Evolutionary conservation across 1,139 yeast genomes (phyloP).

Genomic region (Pneumocystis murina): DNA sequence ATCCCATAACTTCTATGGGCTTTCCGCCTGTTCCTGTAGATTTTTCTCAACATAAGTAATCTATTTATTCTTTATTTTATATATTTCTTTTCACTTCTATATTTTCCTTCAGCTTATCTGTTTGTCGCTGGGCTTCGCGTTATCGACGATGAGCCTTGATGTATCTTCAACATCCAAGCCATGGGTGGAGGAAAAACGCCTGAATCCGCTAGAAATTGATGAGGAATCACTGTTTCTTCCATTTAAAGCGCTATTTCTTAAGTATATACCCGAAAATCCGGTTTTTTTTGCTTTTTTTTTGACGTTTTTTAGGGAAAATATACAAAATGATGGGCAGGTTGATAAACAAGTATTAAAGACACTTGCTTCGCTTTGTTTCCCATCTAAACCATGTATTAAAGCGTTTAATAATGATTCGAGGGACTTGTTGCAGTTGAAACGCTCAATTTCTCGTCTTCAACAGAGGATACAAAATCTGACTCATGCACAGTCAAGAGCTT

Average conservation of each 20-base stretch:
- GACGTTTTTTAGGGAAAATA: neutral
- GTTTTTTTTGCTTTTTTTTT: neutral
- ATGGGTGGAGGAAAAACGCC: neutral
- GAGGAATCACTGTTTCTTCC: neutral
- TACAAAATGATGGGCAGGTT: neutral
- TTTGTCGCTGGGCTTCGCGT: neutral
- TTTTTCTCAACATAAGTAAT: neutral
- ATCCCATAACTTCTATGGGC: neutral
- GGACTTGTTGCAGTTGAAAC: neutral
- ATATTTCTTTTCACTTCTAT: neutral
- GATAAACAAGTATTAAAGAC: neutral
- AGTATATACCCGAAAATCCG: neutral
- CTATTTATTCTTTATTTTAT: neutral
- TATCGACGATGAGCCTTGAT: neutral
- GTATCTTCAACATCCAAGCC: neutral
- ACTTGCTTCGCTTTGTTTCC: neutral
- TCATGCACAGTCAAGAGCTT: neutral
- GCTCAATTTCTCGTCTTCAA: neutral
- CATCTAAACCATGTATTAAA: neutral
- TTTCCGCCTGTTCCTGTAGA: neutral
- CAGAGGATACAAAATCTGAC: neutral
- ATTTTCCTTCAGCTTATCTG: neutral
- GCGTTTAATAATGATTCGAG: neutral
- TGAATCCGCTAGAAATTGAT: neutral
- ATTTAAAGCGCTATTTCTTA: neutral